Evolutionary conservation across 192 early-diverging fungal species (phyloP).

Genomic region (Coemansia sp.): DNA sequence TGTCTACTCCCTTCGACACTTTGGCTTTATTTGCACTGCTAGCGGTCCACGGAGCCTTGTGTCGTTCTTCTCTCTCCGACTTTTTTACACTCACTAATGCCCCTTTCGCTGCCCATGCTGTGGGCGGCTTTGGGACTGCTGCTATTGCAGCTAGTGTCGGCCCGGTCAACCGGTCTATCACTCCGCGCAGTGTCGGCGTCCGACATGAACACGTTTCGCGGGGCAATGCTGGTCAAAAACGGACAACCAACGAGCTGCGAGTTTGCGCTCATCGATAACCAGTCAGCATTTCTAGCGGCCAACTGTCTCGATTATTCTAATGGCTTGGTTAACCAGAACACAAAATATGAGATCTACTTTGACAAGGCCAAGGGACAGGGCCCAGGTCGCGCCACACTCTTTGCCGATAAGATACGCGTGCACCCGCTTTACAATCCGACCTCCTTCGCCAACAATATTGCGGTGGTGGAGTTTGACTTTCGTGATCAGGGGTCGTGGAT

Average conservation of each 20-base stretch:
- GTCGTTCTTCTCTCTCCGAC: neutral
- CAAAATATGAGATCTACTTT: slow-evolving; percentile 19
- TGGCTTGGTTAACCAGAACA: slow-evolving; percentile 10
- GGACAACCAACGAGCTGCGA: slow-evolving; percentile 38
- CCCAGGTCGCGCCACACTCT: neutral
- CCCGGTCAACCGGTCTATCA: neutral
- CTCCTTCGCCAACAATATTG: slow-evolving; percentile 45
- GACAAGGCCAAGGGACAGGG: neutral
- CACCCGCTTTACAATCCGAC: slow-evolving; percentile 23
- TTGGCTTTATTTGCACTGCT: neutral
- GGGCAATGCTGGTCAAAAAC: slow-evolving; percentile 31
- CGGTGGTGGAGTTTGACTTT: slow-evolving; percentile 17
- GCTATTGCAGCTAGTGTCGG: neutral
- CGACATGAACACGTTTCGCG: slow-evolving; percentile 8
- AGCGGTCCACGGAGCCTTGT: neutral
- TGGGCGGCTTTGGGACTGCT: neutral
- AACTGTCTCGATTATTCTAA: slow-evolving; percentile 25
- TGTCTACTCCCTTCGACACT: neutral
- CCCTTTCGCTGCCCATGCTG: neutral
- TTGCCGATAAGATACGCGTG: slow-evolving; percentile 6
- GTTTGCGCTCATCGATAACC: slow-evolving; percentile 37
- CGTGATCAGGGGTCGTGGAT: slow-evolving; percentile 6
- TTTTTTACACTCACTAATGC: neutral
- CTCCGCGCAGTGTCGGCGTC: neutral
- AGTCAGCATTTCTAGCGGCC: slow-evolving; percentile 35